Evolutionary conservation across 78 protist genomes (phyloP).

Genomic region (Mastigamoeba balamuthi): DNA sequence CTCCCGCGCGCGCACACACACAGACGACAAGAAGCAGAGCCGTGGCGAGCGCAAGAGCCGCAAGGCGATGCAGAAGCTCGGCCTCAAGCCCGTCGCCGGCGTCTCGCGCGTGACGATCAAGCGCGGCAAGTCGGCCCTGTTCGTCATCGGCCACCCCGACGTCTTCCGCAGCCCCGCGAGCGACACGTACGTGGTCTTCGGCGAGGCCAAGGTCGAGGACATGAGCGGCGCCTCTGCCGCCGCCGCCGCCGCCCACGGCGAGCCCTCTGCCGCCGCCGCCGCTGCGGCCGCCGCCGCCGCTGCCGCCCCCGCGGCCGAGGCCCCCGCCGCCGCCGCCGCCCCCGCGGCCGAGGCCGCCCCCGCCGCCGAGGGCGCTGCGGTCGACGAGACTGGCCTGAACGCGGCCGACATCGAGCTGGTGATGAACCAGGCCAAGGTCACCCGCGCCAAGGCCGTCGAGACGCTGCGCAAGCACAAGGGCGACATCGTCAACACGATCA

Average conservation of each 20-base stretch:
- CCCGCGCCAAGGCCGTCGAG: constrained; percentile 71
- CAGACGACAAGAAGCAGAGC: constrained; percentile 31
- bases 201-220: constrained; percentile 81
- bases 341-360: not conserved
- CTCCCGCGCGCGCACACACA: too few species aligned
- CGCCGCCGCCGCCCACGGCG: not conserved
- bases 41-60: constrained; percentile 79
- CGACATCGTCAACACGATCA: constrained; percentile 90
- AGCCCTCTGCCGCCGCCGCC: not conserved
- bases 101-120: constrained; percentile 72
- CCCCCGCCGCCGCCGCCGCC: not conserved
- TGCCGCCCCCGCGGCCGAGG: not conserved
- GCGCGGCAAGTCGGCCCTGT: constrained; percentile 32
- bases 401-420: constrained; percentile 79
- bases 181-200: constrained; percentile 88
- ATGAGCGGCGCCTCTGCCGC: not conserved
- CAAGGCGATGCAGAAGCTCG: constrained; percentile 81
- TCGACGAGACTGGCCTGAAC: constrained; percentile 48
- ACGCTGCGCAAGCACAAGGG: constrained; percentile 65
- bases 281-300: not conserved
- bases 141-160: constrained; percentile 80
- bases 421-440: constrained; percentile 72
- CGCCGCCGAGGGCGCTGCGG: not conserved
- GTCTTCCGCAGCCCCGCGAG: constrained; percentile 67
- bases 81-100: constrained; percentile 69